Evolutionary conservation across 169 alveolate species (phyloP).

Genomic region (Cyclospora cayetanensis): DNA sequence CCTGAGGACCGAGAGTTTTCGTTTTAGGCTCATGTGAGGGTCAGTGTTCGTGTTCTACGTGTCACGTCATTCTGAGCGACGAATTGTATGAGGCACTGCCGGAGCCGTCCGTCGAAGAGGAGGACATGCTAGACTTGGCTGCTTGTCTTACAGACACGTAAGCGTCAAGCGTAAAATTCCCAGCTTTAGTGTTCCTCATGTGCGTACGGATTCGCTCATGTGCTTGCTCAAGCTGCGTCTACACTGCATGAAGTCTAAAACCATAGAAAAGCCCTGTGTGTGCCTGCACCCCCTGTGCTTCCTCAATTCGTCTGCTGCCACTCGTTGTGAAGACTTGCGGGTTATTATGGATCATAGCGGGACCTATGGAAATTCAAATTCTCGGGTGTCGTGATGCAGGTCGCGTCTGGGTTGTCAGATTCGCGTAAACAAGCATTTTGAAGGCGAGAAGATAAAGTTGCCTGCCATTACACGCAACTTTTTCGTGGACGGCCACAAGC

Average conservation of each 20-base stretch:
- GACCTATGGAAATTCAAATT: too few species aligned
- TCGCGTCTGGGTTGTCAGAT: slow-evolving; percentile 96
- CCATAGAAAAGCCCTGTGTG: too few species aligned
- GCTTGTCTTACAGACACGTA: slow-evolving; percentile 95
- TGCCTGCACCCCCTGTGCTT: not conserved
- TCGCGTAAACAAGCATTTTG: slow-evolving; percentile 83
- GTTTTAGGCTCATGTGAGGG: slow-evolving; percentile 91
- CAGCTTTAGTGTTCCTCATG: not conserved
- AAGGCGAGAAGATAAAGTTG: slow-evolving; percentile 86
- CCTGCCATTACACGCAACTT: slow-evolving; percentile 94
- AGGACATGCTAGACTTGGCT: slow-evolving; percentile 96
- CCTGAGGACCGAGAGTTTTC: not conserved
- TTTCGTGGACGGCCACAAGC: slow-evolving; percentile 96
- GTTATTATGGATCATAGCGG: too few species aligned
- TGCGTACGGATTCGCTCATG: too few species aligned
- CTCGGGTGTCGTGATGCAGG: too few species aligned
- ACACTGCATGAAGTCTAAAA: too few species aligned
- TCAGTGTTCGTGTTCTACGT: slow-evolving; percentile 96
- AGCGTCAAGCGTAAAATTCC: not conserved
- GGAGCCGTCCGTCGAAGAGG: slow-evolving; percentile 92
- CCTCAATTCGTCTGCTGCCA: too few species aligned
- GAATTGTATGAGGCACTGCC: slow-evolving; percentile 88
- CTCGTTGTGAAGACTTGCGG: too few species aligned
- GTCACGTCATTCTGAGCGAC: slow-evolving; percentile 95
- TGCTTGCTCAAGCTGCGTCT: too few species aligned